Percentiles rank a stretch among this genome's conserved stretches.
These are phyloP conservation scores for Sinapis alba DNA, from an alignment of 441 rosid species.

Conservation along the genomic window DNA sequence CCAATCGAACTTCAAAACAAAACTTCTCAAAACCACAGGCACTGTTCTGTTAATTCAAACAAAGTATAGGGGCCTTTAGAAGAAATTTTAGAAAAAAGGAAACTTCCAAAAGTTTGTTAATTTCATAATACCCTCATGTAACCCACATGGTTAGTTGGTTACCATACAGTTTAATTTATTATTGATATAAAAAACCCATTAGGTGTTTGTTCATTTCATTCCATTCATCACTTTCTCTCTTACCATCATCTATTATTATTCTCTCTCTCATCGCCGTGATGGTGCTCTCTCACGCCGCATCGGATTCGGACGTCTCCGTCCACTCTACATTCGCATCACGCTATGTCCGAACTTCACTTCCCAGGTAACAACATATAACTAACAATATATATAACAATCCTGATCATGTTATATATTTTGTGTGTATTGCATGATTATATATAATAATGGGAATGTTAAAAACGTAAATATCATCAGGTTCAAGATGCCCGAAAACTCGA, in stretches of 20 bases:
- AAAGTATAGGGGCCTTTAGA: slow-evolving; percentile 10
- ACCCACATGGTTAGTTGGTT: slow-evolving; percentile 16
- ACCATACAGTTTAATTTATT: not conserved
- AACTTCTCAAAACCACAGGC: not conserved
- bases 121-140: not conserved
- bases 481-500: slow-evolving; percentile 50
- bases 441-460: no score
- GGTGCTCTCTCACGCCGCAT: slow-evolving; percentile 51
- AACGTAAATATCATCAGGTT: slow-evolving; percentile 37
- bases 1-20: not conserved
- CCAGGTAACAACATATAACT: slow-evolving; percentile 38
- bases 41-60: not conserved
- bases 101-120: slow-evolving; percentile 12
- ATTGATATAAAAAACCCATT: slow-evolving; percentile 14
- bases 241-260: not conserved
- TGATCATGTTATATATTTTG: not conserved
- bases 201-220: slow-evolving; percentile 16
- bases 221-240: not conserved
- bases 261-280: slow-evolving; percentile 31
- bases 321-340: slow-evolving; percentile 64
- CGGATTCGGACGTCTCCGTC: slow-evolving; percentile 48
- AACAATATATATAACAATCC: not conserved
- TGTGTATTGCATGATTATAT: no score
- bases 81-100: slow-evolving; percentile 11
- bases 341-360: slow-evolving; percentile 56